A percentile compares a stretch with the other conserved stretches of the same genome.
Conservation (phyloP, 495 filamentous ascomycete genomes). For the Extremus antarcticus region DNA sequence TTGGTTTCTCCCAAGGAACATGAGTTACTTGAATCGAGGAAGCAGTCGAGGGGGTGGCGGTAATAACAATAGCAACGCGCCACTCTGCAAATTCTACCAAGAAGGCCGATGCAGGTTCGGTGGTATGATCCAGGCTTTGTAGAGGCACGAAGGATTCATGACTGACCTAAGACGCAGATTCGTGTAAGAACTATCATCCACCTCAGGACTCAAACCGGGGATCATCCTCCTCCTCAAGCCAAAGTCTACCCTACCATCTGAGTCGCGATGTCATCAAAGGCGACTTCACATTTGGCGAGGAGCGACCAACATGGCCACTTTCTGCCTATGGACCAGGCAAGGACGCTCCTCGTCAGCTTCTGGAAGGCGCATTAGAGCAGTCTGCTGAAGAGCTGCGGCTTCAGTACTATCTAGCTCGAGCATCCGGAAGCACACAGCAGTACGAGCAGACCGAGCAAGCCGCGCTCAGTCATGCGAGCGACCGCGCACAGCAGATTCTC, state of each 20-base stretch:
- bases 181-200: constrained; percentile 44
- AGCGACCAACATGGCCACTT: constrained; percentile 70
- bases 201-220: not conserved
- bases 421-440: not conserved
- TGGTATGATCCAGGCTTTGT: constrained; percentile 14
- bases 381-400: constrained; percentile 74
- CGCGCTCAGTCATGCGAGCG: constrained; percentile 47
- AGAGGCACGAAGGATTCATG: not conserved
- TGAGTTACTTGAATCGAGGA: not conserved
- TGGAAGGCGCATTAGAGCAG: constrained; percentile 71
- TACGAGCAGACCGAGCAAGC: constrained; percentile 51
- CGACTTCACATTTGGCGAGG: constrained; percentile 47
- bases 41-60: not conserved
- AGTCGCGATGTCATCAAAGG: constrained; percentile 43
- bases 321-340: constrained; percentile 67
- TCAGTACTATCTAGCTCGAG: constrained; percentile 47
- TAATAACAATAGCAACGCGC: not conserved
- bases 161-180: constrained; percentile 28
- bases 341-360: constrained; percentile 65
- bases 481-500: constrained; percentile 57
- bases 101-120: constrained; percentile 66
- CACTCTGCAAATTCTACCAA: constrained; percentile 60
- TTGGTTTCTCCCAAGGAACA: not conserved
- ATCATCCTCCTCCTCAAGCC: not conserved
- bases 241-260: constrained; percentile 35